phyloP scores from a whole-genome alignment of 257 asterid genomes.

The Fraxinus anomala region DNA sequence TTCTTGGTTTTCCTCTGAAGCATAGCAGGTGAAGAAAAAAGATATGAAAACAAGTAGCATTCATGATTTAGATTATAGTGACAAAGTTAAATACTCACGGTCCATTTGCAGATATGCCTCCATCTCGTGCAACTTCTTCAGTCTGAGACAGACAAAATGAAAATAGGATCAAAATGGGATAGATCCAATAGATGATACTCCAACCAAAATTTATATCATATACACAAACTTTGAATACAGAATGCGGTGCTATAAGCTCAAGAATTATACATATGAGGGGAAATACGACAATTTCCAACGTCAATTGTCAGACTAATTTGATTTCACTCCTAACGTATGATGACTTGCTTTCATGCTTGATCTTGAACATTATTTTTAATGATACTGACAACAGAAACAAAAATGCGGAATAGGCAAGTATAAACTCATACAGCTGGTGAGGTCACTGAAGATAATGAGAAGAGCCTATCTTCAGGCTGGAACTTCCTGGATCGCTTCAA shows the following conservation, averaged over 20 bases:
- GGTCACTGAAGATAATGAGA: conserved; percentile 87
- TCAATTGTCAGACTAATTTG: neutral
- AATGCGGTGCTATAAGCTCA: too few species aligned
- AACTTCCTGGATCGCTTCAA: conserved; percentile 92
- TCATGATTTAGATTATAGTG: too few species aligned
- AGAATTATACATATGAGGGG: too few species aligned
- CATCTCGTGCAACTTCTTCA: conserved; percentile 92
- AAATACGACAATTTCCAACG: too few species aligned
- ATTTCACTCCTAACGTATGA: neutral
- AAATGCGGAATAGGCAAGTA: conserved; percentile 4
- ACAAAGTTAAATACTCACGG: conserved; percentile 57
- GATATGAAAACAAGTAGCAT: neutral
- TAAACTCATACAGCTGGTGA: conserved; percentile 82
- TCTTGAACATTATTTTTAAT: neutral
- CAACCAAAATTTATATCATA: too few species aligned
- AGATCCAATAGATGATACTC: too few species aligned
- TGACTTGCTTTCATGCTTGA: neutral
- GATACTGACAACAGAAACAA: conserved; percentile 4
- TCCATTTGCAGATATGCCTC: conserved; percentile 69
- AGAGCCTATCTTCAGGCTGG: conserved; percentile 98
- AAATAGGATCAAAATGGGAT: neutral
- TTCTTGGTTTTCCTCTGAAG: conserved; percentile 87
- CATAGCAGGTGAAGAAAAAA: neutral
- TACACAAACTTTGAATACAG: too few species aligned
- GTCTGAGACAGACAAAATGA: conserved; percentile 54